Evolutionary conservation across 2,329 filamentous ascomycete genomes (phyloP).

Genomic region (Cordyceps cateniannulata): DNA sequence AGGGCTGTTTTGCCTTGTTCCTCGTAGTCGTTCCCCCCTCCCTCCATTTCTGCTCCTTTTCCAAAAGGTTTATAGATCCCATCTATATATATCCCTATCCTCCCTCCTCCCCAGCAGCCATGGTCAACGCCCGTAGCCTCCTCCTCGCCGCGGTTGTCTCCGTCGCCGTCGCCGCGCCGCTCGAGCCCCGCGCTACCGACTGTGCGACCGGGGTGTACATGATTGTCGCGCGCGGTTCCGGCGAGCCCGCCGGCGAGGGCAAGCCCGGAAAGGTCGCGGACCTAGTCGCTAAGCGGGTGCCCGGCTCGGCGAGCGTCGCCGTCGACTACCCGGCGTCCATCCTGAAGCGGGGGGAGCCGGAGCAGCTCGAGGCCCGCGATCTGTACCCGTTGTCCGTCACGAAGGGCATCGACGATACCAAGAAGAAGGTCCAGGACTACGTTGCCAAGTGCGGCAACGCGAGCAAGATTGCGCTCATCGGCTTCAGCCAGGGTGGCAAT

Average conservation of each 20-base stretch:
- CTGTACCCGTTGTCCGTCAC: conserved; percentile 12
- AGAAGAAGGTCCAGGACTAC: conserved; percentile 13
- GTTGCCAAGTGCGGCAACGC: conserved; percentile 8
- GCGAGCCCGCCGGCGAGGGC: conserved; percentile 11
- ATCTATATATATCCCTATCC: not conserved
- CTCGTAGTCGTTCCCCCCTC: too few species aligned
- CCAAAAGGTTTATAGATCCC: too few species aligned
- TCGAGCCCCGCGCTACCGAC: not conserved
- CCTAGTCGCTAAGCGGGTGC: conserved; percentile 7
- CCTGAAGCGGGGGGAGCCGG: not conserved
- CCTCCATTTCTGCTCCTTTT: too few species aligned
- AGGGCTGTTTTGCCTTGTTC: too few species aligned
- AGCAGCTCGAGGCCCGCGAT: not conserved
- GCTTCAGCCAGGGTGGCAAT: conserved; percentile 15
- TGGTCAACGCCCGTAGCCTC: not conserved
- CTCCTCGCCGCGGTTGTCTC: not conserved
- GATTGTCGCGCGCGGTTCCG: conserved; percentile 13
- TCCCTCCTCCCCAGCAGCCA: not conserved
- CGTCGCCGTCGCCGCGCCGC: not conserved
- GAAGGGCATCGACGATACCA: conserved; percentile 11
- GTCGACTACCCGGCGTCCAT: conserved; percentile 14
- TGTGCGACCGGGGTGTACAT: conserved; percentile 14
- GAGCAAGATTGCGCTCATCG: conserved; percentile 13
- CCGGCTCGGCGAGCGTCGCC: conserved; percentile 12
- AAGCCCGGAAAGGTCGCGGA: conserved; percentile 4